These are phyloP conservation scores for Ascosphaera apis DNA, from an alignment of 2,329 filamentous ascomycete species.

Conservation along the genomic window DNA sequence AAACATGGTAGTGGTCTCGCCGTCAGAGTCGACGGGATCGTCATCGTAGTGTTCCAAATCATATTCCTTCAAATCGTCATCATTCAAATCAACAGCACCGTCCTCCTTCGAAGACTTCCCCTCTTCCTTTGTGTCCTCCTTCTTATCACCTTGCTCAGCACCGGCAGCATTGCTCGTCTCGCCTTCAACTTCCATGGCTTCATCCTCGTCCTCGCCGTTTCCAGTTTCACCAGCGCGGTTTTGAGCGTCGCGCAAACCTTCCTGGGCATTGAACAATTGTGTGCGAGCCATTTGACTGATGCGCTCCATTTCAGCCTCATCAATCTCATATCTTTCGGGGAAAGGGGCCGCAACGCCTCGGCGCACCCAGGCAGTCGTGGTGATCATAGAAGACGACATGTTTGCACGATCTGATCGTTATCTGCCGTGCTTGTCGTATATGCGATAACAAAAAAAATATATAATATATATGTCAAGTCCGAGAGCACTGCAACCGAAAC, in stretches of 20 bases:
- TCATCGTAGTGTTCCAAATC: conserved; percentile 92
- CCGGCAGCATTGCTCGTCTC: conserved; percentile 7
- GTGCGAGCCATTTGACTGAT: conserved; percentile 53
- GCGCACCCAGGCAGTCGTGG: conserved; percentile 52
- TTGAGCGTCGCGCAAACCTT: conserved; percentile 52
- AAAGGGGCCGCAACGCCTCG: conserved; percentile 56
- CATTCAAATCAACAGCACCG: conserved; percentile 26
- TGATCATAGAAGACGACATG: conserved; percentile 37
- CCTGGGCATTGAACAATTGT: conserved; percentile 77
- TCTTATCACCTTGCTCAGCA: conserved; percentile 8
- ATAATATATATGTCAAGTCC: conserved; percentile 1
- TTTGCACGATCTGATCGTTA: conserved; percentile 3
- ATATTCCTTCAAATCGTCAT: conserved; percentile 88
- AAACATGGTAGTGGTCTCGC: conserved; percentile 69
- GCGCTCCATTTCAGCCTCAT: conserved; percentile 52
- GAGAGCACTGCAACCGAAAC: too few species aligned
- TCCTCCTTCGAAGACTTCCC: conserved; percentile 6
- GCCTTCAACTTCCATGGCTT: conserved; percentile 15
- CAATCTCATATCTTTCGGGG: conserved; percentile 49
- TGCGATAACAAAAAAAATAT: conserved; percentile 1
- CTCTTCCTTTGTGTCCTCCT: conserved; percentile 8
- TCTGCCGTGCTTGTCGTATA: neutral
- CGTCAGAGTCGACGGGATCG: conserved; percentile 42
- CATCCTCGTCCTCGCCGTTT: conserved; percentile 15
- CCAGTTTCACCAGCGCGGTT: conserved; percentile 8